Evolutionary conservation across 192 early-diverging fungal genomes (phyloP), one percentile per base, ranked within the genome.

Genomic region (Coemansia javaensis): DNA sequence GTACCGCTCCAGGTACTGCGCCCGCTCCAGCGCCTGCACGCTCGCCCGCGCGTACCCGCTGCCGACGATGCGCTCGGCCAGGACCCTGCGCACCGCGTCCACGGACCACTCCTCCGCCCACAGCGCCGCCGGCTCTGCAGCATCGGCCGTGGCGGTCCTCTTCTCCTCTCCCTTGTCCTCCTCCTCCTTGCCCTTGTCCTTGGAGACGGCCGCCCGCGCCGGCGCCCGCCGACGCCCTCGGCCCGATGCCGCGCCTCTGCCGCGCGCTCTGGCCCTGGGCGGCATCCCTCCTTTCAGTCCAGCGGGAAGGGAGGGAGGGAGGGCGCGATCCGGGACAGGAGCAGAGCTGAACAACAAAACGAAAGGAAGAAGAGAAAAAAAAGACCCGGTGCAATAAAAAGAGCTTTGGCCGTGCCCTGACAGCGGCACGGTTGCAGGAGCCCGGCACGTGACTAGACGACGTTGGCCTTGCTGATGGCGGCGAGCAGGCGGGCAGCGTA

Each of bases 1-100:
- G 51, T 86, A 93, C 9, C 7, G 44, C 49, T 69, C 66, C n/a
- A 69, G 44, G 17, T 69, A 69, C 59, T 62, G 66, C 15, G 20
- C 17, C 16, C 66, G 42, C 59, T 69, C 66, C 1, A 69, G 45
- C 5, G 16, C 4, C 20, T 62, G 66, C 31, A 69, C 13, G 0
- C 14, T 36, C 11, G 40, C 8, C 5, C 48, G 50, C 5, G 48
- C 9, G 35, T 20, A 56, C 25, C 40, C 25, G 25, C 12, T 44
- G 1, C 44, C 37, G 7, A 40, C 38, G 7, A 52, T 56, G 30
- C 52, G 53, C 8, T 10, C 32, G n/a, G 18, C 21, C 21, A 61
- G 25, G 18, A 56, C 41, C 0, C 23, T 15, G 2, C n/a, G 36
- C 8, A 56, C 52, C 7, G 33, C 32, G 0, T 37, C 33, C 4